Evolutionary conservation across 2,329 filamentous ascomycete genomes (phyloP).

Genomic region (Pestalotiopsis sp.): DNA sequence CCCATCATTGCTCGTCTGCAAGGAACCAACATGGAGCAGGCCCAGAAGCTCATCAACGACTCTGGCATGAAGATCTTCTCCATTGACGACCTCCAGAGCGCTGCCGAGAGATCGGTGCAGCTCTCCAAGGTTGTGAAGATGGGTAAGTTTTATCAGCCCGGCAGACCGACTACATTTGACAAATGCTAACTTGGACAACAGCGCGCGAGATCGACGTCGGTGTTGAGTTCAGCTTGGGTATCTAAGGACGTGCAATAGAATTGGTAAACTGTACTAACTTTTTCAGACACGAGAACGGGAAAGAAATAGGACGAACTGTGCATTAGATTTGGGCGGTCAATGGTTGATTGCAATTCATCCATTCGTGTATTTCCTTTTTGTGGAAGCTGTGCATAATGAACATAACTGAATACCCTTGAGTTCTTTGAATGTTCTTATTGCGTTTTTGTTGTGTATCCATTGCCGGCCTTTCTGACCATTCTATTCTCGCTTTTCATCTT

Average conservation of each 20-base stretch:
- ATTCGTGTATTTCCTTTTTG: slow-evolving; percentile 11
- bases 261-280: slow-evolving; percentile 36
- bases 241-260: slow-evolving; percentile 59
- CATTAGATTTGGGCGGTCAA: slow-evolving; percentile 17
- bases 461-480: neutral
- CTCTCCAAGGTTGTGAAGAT: slow-evolving; percentile 99
- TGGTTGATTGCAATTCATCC: slow-evolving; percentile 13
- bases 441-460: too few species aligned
- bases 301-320: slow-evolving; percentile 16
- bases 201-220: slow-evolving; percentile 96
- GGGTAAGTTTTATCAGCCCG: slow-evolving; percentile 59
- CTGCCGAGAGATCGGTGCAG: slow-evolving; percentile 97
- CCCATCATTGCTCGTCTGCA: slow-evolving; percentile 97
- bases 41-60: slow-evolving; percentile 92
- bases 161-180: neutral
- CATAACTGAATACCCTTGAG: slow-evolving; percentile 12
- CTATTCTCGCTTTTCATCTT: neutral
- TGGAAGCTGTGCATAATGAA: slow-evolving; percentile 14
- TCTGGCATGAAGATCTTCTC: slow-evolving; percentile 99
- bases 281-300: slow-evolving; percentile 23
- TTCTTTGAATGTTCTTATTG: neutral
- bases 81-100: slow-evolving; percentile 95
- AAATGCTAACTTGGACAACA: slow-evolving; percentile 37
- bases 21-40: slow-evolving; percentile 96
- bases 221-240: slow-evolving; percentile 92